Conservation (phyloP, 2,329 filamentous ascomycete genomes). For the Torrubiella hemipterigena region DNA sequence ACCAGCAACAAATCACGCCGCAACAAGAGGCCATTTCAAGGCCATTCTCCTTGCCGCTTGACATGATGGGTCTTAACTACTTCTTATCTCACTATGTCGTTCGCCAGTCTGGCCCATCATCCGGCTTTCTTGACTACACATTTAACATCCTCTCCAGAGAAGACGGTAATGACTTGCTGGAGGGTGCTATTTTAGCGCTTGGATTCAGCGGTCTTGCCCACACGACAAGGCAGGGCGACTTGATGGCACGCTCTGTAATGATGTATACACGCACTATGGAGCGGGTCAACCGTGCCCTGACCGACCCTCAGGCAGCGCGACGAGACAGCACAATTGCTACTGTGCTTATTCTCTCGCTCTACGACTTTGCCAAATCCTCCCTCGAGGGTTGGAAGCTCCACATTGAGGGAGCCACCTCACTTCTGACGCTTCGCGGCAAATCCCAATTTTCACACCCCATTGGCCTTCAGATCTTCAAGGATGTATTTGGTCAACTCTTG, state of each 20-base stretch:
- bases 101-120: constrained; percentile 4
- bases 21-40: constrained; percentile 4
- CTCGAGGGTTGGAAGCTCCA: constrained; percentile 6
- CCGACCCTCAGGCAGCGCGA: constrained; percentile 4
- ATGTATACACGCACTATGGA: constrained; percentile 6
- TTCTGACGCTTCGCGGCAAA: constrained; percentile 6
- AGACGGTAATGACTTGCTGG: constrained; percentile 5
- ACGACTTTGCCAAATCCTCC: constrained; percentile 6
- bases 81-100: constrained; percentile 6
- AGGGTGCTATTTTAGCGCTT: constrained; percentile 5
- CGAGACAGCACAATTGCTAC: constrained; percentile 6
- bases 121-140: constrained; percentile 5
- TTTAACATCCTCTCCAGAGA: constrained; percentile 5
- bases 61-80: constrained; percentile 6
- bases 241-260: constrained; percentile 6
- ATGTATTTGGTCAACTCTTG: constrained; percentile 6
- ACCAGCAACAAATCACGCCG: no score
- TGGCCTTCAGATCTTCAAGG: constrained; percentile 6
- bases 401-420: constrained; percentile 6
- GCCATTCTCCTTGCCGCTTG: constrained; percentile 4
- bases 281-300: constrained; percentile 5
- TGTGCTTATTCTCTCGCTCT: constrained; percentile 4
- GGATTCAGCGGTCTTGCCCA: constrained; percentile 6
- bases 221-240: constrained; percentile 6
- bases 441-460: constrained; percentile 3